Evolutionary conservation across 2,329 filamentous ascomycete species (phyloP).

Genomic region (Corinectria fuckeliana): DNA sequence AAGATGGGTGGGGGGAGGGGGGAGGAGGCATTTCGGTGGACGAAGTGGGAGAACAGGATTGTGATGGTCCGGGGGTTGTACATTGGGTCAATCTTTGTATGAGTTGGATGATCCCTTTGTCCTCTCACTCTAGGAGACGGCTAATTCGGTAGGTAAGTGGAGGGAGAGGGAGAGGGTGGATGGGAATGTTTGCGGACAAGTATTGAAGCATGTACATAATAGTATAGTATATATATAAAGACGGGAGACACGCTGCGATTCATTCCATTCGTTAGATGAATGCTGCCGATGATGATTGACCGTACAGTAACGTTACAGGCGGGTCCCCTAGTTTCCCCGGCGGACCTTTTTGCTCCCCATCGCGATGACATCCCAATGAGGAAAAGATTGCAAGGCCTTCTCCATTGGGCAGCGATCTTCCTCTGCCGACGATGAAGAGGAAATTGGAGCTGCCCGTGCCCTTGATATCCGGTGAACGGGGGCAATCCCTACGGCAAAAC

Average conservation of each 20-base stretch:
- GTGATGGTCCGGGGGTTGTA: neutral
- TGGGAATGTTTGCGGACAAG: neutral
- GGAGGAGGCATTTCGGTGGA: neutral
- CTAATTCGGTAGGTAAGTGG: too few species aligned
- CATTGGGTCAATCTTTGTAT: neutral
- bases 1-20: too few species aligned
- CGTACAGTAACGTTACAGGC: neutral
- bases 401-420: neutral
- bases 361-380: neutral
- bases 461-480: slow-evolving; percentile 2
- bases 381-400: neutral
- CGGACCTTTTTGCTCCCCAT: neutral
- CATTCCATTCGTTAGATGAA: neutral
- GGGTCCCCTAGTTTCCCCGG: neutral
- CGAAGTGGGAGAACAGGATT: neutral
- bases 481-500: slow-evolving; percentile 1
- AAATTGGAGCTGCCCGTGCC: slow-evolving; percentile 1
- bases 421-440: neutral
- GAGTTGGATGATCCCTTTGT: neutral
- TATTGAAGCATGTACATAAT: too few species aligned
- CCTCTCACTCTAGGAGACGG: neutral
- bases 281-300: neutral
- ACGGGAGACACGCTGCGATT: neutral
- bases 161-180: neutral
- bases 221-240: too few species aligned